phyloP scores from a whole-genome alignment of 768 basidiomycete species.

The Paxillus ammoniavirescens region DNA sequence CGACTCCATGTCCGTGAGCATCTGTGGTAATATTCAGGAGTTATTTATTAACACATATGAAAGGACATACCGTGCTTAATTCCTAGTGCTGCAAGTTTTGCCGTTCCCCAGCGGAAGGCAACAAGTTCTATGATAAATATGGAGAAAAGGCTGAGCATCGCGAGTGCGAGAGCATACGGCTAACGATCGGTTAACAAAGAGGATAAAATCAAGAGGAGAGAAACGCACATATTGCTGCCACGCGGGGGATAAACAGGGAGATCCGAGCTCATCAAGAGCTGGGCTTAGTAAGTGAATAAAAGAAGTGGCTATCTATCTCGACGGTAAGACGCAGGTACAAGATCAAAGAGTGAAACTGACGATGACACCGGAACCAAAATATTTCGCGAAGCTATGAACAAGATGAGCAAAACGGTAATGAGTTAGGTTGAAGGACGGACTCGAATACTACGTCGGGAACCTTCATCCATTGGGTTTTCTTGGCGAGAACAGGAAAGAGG shows the following conservation, averaged over 20 bases:
- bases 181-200: conserved; percentile 26
- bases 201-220: not conserved
- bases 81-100: conserved; percentile 67
- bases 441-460: conserved; percentile 51
- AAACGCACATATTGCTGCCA: conserved; percentile 75
- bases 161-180: conserved; percentile 82
- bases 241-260: conserved; percentile 61
- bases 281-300: conserved; percentile 84
- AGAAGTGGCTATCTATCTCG: conserved; percentile 75
- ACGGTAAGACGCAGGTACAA: not conserved
- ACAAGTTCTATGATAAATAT: conserved; percentile 86
- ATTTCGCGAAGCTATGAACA: conserved; percentile 69
- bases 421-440: conserved; percentile 39
- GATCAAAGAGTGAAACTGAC: conserved; percentile 39
- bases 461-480: conserved; percentile 46
- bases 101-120: conserved; percentile 84
- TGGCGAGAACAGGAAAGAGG: conserved; percentile 69
- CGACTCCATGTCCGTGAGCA: conserved; percentile 62
- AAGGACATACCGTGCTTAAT: conserved; percentile 51
- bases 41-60: not conserved
- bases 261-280: conserved; percentile 67
- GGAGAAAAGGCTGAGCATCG: conserved; percentile 74
- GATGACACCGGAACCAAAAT: conserved; percentile 89
- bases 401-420: conserved; percentile 2
- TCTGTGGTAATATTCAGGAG: conserved; percentile 37